Conservation (phyloP, 768 basidiomycete species). For the Termitomyces eurrhizus region DNA sequence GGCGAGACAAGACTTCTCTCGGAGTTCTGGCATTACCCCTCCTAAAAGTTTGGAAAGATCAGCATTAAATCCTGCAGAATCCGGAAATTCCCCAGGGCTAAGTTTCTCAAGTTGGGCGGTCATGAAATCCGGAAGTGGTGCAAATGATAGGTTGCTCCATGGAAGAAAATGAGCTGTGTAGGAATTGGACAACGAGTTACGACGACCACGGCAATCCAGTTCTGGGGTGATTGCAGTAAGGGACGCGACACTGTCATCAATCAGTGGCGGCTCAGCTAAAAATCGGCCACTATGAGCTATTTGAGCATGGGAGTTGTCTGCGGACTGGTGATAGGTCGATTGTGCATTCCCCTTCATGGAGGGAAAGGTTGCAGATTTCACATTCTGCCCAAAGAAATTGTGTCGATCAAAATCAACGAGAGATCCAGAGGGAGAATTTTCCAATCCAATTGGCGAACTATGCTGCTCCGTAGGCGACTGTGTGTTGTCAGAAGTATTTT, state of each 20-base stretch:
- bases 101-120: conserved; percentile 50
- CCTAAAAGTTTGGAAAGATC: conserved; percentile 44
- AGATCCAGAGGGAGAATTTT: conserved; percentile 1
- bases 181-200: background rate
- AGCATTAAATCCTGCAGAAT: conserved; percentile 48
- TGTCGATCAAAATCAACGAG: conserved; percentile 1
- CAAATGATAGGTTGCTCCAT: conserved; percentile 56
- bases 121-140: conserved; percentile 56
- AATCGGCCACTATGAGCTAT: conserved; percentile 27
- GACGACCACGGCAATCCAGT: background rate
- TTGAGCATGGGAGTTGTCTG: background rate
- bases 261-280: conserved; percentile 22
- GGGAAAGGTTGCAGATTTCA: conserved; percentile 29
- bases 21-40: conserved; percentile 49
- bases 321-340: conserved; percentile 18
- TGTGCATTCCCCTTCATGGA: background rate
- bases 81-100: conserved; percentile 58
- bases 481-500: conserved; percentile 31
- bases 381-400: conserved; percentile 43
- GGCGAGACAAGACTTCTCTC: conserved; percentile 56
- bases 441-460: conserved; percentile 9
- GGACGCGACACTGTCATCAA: background rate
- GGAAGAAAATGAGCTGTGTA: conserved; percentile 36
- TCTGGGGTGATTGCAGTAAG: conserved; percentile 3
- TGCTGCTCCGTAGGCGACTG: conserved; percentile 9